Evolutionary conservation across 495 filamentous ascomycete species (phyloP), one percentile per base, ranked within the genome.

Genomic region (Penicillium psychrofluorescens): DNA sequence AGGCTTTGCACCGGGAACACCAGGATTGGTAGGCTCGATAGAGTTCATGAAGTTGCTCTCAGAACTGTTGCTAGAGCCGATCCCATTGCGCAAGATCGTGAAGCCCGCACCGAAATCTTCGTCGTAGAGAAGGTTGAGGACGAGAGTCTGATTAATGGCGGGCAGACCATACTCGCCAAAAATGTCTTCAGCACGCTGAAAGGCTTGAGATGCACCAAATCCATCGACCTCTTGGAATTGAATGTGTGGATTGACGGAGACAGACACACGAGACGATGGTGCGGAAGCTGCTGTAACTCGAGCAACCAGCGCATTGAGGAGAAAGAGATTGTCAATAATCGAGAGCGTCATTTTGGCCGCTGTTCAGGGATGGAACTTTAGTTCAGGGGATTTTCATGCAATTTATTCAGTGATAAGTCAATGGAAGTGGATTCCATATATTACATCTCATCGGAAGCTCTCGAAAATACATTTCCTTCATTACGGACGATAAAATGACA

Each of bases 191-290:
- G 68, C 70, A 10, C 72, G 63, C 29, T 68, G 64, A 48, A 78
- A 78, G 8, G 75, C 73, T 45, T 78, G 58, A 22, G 71, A 74
- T 31, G 72, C 61, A 29, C 75, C 74, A 46, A 72, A 73, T 4
- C 71, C 71, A 38, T 74, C 68, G 15, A 75, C 66, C 15, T 54
- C 51, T 43, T 74, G 72, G 32, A 59, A 58, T 28, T 38, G 58
- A 11, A 51, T 48, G 1, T 7, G 39, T 6, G 58, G 22, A 36
- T 68, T 60, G 43, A 75, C 54, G 1, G 61, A 69, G 16, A 72
- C 22, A 22, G 22, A 22, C 22, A 22, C 22, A 22, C 2, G 22
- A 22, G 22, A 22, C 22, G 22, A 22, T 22, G 22, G 2, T 22
- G 22, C 22, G 22, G 22, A 22, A 22, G 22, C 22, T 22, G 22